A percentile compares a stretch with the other conserved stretches of the same genome.
phyloP scores from a whole-genome alignment of 495 filamentous ascomycete genomes.

The Halenospora varia region DNA sequence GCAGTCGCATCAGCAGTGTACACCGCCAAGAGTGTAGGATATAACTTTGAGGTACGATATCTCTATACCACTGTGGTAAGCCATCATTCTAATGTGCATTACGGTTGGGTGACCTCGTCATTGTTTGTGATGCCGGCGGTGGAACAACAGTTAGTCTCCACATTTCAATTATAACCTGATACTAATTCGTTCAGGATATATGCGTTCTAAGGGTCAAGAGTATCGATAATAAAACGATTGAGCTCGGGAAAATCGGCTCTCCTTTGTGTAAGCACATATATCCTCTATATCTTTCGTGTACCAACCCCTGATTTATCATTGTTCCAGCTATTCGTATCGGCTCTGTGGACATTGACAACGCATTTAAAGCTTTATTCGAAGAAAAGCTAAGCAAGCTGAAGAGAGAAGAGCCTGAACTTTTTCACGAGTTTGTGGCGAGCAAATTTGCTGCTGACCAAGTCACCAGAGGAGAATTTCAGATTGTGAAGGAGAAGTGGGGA shows the following conservation, averaged over 20 bases:
- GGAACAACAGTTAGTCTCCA: background rate
- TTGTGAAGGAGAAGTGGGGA: background rate
- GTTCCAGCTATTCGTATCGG: background rate
- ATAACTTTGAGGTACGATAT: slow-evolving; percentile 1
- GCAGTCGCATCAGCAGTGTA: background rate
- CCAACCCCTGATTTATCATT: background rate
- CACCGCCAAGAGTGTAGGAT: slow-evolving; percentile 1
- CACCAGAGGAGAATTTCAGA: background rate
- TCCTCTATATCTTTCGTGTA: background rate
- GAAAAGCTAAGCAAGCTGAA: background rate
- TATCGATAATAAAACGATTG: background rate
- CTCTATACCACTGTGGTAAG: background rate
- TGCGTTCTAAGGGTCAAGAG: slow-evolving; percentile 1
- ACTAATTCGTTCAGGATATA: background rate
- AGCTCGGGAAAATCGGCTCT: background rate
- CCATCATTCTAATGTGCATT: no score
- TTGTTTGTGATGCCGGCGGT: slow-evolving; percentile 9
- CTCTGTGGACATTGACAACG: slow-evolving; percentile 5
- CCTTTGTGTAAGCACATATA: background rate
- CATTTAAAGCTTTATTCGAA: background rate
- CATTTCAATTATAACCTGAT: background rate
- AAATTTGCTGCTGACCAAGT: background rate
- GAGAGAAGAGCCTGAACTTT: background rate
- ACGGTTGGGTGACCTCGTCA: background rate
- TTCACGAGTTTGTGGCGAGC: background rate